phyloP scores from a whole-genome alignment of 225 moss, liverwort and hornwort genomes.

The Polytrichum formosum region DNA sequence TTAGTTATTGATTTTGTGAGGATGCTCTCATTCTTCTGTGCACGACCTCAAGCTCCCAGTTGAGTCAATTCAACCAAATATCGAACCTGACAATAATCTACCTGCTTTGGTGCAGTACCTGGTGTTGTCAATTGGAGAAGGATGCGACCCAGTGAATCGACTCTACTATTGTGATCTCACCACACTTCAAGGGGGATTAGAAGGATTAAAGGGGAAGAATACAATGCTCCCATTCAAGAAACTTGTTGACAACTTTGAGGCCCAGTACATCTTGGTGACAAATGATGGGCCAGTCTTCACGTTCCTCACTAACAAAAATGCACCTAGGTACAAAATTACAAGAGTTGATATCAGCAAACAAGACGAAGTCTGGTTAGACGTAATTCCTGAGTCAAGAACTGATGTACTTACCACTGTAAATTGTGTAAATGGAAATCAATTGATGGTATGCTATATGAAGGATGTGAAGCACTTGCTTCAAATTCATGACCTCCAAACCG shows the following conservation, averaged over 20 bases:
- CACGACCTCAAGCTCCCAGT: not conserved
- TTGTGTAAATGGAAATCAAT: constrained; percentile 74
- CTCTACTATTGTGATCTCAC: constrained; percentile 74
- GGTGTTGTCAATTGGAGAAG: constrained; percentile 70
- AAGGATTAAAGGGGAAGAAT: constrained; percentile 48
- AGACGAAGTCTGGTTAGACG: constrained; percentile 61
- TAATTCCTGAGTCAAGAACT: constrained; percentile 63
- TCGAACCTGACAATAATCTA: too few relatives aligned
- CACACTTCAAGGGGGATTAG: constrained; percentile 60
- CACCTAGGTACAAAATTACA: constrained; percentile 66
- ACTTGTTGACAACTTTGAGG: constrained; percentile 75
- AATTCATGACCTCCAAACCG: constrained; percentile 65
- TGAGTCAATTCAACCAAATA: not conserved
- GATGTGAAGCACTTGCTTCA: constrained; percentile 87
- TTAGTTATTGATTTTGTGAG: too few relatives aligned
- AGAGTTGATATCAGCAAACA: constrained; percentile 45
- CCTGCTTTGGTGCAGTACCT: constrained; percentile 56
- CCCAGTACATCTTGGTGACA: constrained; percentile 62
- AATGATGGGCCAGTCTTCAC: constrained; percentile 81
- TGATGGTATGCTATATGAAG: constrained; percentile 77
- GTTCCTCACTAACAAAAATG: constrained; percentile 64
- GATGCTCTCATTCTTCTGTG: not conserved
- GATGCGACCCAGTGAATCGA: constrained; percentile 80
- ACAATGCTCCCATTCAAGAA: constrained; percentile 64
- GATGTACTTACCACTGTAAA: constrained; percentile 65